Conservation (phyloP, 2,329 filamentous ascomycete genomes). For the Fusarium sp. region DNA sequence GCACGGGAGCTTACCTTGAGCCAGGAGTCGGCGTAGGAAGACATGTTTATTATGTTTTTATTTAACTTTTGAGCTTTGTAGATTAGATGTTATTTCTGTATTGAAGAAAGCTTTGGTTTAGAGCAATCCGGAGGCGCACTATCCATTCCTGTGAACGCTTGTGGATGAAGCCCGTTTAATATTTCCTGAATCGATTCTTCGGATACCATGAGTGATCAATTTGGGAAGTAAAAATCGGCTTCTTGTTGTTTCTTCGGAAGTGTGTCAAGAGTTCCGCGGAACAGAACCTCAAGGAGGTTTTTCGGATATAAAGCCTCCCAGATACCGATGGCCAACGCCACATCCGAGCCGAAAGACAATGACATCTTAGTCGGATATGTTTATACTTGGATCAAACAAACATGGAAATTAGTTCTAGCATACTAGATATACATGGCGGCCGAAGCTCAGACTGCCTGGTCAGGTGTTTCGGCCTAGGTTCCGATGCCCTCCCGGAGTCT, state of each 20-base stretch:
- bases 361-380: neutral
- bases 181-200: rapidly evolving
- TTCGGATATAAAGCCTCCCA: neutral
- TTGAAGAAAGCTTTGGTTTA: neutral
- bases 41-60: neutral
- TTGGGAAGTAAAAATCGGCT: neutral
- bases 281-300: neutral
- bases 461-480: neutral
- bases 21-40: neutral
- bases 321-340: no score
- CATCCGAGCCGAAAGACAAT: neutral
- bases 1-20: neutral
- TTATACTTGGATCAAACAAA: neutral
- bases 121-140: neutral
- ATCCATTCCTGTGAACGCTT: rapidly evolving
- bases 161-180: neutral
- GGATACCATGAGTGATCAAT: rapidly evolving
- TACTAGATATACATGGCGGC: rapidly evolving
- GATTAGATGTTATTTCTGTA: neutral
- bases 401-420: neutral
- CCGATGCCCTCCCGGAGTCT: neutral
- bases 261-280: neutral
- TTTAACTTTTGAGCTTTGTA: neutral
- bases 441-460: no score
- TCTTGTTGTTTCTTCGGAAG: neutral